Base-by-base conservation (phyloP, 257 asterid genomes). In the Scutellaria minor region DNA sequence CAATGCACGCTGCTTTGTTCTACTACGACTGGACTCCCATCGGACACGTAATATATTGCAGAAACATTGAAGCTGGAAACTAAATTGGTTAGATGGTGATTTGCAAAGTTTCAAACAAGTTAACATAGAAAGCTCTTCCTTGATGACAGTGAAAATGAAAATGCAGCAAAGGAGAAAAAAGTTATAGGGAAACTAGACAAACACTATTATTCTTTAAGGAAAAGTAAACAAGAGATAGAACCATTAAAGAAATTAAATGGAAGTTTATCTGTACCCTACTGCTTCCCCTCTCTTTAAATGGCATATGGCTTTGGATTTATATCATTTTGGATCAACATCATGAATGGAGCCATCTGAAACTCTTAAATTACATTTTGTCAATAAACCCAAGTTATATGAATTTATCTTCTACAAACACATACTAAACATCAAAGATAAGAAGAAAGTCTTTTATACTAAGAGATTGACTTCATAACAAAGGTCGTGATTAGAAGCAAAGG, bases 1-100 rank as follows among this genome's bases (percentile, higher is more conserved):
- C 71, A 92, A 55, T 0, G 99, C 92, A 20, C 99, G 99, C 84
- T 95, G 95, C 86, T 87, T 95, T 70, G 97, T 95, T 79, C 95
- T 91, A 55, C 86, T 55, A 67, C 98, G 99, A 65, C 90, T 88
- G 60, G 97, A 85, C 77, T 95, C 98, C 99, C 99, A 95, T 9
- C 90, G 86, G 61, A 90, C 75, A 64, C 99, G 96, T 55, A 91
- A 76, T 65, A 95, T 65, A 80, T 84, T 83, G 72, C 95, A 87
- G 79, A 84, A 80, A 80, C 82, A 85, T 45, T 31, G 83, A 51
- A 95, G 75, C 91, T 90, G 83, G 58, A 78, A 79, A 66, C 39
- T 48, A 61, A 78, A 73, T 57, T 11, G 50, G 66, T 66, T 66
- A 24, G 78, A 58, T 50, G 24, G 9, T 6, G 14, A 74, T 69